A percentile compares a stretch with the other conserved stretches of the same genome.
Evolutionary conservation across 805 yeast species (phyloP).

Genomic region (Kluyveromyces nonfermentans): DNA sequence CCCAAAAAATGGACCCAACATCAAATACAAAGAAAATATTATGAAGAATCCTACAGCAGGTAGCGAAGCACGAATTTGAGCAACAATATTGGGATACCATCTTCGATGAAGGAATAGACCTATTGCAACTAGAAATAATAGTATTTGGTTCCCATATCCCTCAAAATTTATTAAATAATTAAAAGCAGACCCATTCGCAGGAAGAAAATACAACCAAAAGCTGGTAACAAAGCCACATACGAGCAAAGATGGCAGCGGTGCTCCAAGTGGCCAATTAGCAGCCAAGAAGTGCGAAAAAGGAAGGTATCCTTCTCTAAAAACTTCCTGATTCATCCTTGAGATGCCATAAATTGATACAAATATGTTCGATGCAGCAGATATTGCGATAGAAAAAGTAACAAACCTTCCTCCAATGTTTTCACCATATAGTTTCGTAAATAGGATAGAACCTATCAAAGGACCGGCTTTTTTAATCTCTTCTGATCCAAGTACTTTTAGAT

Average conservation of each 20-base stretch:
- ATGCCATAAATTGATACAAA: conserved; percentile 51
- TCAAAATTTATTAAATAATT: conserved; percentile 38
- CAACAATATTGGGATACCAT: conserved; percentile 38
- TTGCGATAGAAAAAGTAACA: conserved; percentile 46
- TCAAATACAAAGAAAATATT: conserved; percentile 37
- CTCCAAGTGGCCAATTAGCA: conserved; percentile 45
- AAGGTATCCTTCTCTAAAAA: conserved; percentile 51
- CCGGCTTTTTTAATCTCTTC: conserved; percentile 47
- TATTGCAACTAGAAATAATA: conserved; percentile 41
- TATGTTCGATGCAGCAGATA: conserved; percentile 55
- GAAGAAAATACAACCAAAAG: conserved; percentile 27
- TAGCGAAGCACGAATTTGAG: conserved; percentile 43
- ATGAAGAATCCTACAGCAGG: conserved; percentile 41
- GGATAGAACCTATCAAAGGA: conserved; percentile 48
- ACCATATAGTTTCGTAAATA: conserved; percentile 50
- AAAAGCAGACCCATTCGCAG: conserved; percentile 31
- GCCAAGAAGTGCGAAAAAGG: conserved; percentile 47
- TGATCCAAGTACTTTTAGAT: conserved; percentile 43
- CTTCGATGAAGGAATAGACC: conserved; percentile 49
- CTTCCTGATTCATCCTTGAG: conserved; percentile 56
- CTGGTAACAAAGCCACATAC: conserved; percentile 28
- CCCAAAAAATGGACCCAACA: conserved; percentile 38
- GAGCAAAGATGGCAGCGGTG: conserved; percentile 44
- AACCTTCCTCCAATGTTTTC: conserved; percentile 42
- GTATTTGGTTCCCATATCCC: conserved; percentile 39